These are phyloP conservation scores for Panicum hallii DNA, from an alignment of 202 grass and related monocot species.

Conservation along the genomic window DNA sequence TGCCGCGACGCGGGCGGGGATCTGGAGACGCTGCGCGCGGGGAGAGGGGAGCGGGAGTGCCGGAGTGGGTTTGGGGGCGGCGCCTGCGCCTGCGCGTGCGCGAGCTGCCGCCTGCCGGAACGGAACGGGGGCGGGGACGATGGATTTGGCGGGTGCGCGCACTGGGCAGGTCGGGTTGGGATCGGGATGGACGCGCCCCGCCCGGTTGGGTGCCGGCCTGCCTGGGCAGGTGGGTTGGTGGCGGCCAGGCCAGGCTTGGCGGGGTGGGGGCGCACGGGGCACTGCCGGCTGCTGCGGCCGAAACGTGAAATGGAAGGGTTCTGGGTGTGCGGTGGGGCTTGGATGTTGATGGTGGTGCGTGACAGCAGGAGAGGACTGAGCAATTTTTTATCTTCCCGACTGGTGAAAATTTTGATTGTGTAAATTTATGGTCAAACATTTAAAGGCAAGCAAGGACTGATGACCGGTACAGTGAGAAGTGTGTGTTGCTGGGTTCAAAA, in stretches of 20 bases:
- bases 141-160: constrained; percentile 51
- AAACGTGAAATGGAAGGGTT: constrained; percentile 39
- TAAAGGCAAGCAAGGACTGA: neutral
- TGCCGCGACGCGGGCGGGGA: constrained; percentile 37
- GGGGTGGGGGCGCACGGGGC: neutral
- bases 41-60: neutral
- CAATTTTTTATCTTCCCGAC: neutral
- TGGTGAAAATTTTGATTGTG: neutral
- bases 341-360: neutral
- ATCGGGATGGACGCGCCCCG: neutral
- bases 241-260: neutral
- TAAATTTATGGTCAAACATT: neutral
- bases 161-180: constrained; percentile 20
- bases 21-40: constrained; percentile 25
- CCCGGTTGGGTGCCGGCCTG: neutral
- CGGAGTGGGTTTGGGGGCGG: neutral
- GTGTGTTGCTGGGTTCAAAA: neutral
- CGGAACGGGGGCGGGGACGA: constrained; percentile 8
- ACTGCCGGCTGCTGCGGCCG: neutral
- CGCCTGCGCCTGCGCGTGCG: neutral
- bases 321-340: neutral
- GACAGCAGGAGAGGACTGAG: neutral
- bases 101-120: constrained; percentile 36
- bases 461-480: neutral
- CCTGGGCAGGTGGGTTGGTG: no score